Conservation (phyloP, 2,329 filamentous ascomycete species). For the Spiromastix sp. region DNA sequence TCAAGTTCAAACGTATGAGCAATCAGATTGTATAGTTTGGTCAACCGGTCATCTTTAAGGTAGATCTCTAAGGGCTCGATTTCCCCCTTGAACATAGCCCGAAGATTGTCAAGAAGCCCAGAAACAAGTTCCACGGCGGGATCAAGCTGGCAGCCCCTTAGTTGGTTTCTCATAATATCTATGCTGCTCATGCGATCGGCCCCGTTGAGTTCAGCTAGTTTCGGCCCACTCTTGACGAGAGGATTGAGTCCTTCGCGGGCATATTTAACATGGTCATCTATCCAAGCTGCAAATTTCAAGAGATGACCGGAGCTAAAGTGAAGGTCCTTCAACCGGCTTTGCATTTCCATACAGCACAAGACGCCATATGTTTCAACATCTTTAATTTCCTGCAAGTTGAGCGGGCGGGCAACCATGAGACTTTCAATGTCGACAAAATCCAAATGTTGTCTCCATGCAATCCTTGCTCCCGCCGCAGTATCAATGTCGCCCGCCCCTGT, state of each 20-base stretch:
- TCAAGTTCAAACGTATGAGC: background rate
- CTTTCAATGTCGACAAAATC: background rate
- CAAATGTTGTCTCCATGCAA: background rate
- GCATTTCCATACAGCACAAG: conserved; percentile 4
- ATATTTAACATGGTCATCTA: background rate
- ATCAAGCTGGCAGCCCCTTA: background rate
- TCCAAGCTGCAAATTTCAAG: background rate
- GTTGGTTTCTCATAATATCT: background rate
- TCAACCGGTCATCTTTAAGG: background rate
- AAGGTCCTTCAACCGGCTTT: conserved; percentile 1
- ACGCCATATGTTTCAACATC: conserved; percentile 5
- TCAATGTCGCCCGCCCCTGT: no score
- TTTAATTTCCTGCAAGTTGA: conserved; percentile 1
- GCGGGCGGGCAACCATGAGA: background rate
- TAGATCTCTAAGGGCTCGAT: background rate
- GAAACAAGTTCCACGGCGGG: background rate
- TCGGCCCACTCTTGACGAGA: background rate
- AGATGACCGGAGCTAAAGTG: background rate
- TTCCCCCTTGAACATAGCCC: background rate
- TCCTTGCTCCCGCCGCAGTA: no score
- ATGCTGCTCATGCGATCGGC: background rate
- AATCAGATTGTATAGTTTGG: background rate
- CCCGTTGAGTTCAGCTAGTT: background rate
- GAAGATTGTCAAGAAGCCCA: background rate
- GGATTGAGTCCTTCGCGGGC: background rate